Base-by-base conservation (phyloP, 208 protist genomes). In the Balamuthia mandrillaris region DNA sequence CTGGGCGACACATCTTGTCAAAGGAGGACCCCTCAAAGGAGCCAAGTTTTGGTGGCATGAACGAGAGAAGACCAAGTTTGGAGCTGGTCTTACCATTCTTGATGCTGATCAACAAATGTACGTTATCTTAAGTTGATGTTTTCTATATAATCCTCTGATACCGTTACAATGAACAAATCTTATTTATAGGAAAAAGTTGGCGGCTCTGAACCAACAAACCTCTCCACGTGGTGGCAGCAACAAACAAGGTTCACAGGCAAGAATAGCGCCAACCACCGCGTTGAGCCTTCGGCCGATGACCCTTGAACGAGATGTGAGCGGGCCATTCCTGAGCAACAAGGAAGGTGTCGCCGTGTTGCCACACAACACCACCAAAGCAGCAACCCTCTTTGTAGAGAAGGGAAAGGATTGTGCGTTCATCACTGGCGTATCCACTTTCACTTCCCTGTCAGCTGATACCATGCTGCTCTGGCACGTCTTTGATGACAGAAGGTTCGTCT, bases 381-480 rank as follows among this genome's bases (percentile, higher is more conserved):
- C 75, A 4, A 16, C 52, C 2, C 75, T 82, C 35, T 37, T 82
- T n/a, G 75, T 54, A 29, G 47, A 66, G 49, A 82, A 82, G 56
- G 75, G 75, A 35, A 82, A 82, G 41, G 75, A 82, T n/a, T 68
- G 49, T 42, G 52, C 75, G 18, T 82, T 82, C 56, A 45, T 82
- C 12, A 7, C 49, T 29, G 21, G 66, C 52, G 75, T 82, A n/a
- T 66, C 35, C 37, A 82, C 52, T 37, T 82, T 52, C 41, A 37
- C 75, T 6, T n/a, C 9, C 3, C 35, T 66, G 29, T 0, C 2
- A 5, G 51, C 29, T 24, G 52, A 82, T 16, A 21, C 6, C 14
- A 61, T 41, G 10, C 49, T 82, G 52, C 52, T 82, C 37, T 82
- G 75, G 75, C 75, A 82, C 39, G 75, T 82, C 10, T 82, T 82